Base-by-base conservation (phyloP, 1,284 basidiomycete species). In the Amylostereum areolatum region DNA sequence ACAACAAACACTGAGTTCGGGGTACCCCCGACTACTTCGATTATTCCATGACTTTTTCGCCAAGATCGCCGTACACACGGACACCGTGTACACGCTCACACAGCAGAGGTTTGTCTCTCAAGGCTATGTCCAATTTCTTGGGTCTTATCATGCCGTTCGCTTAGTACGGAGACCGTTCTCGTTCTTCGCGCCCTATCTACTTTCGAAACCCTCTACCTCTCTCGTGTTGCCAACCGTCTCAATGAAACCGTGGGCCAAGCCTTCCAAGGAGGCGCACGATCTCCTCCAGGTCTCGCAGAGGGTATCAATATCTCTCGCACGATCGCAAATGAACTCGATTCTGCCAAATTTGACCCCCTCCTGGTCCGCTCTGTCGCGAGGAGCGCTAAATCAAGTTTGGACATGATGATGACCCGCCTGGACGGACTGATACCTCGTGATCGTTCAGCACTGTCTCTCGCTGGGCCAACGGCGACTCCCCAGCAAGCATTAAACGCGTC, bases 31-130 rank as follows among this genome's bases (percentile, higher is more conserved):
- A 45, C 72, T 98, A 3, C 65, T 98, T 5, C 80, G 96, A 10
- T 74, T 97, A 9, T 94, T 98, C 66, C 94, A 98, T 49, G 92
- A 94, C 37, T 96, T 98, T 67, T 97, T 98, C 63, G 83, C 88
- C 18, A 94, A 94, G 65, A 94, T 97, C 45, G 83, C 92, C 1
- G 85, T 97, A 4, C 90, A 97, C 59, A 97, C 95, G 0, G 94
- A 97, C 63, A 96, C 95, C 0, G 73, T 89, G 3, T 98, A 98
- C 64, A 85, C 83, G 0, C 77, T 83, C 45, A 74, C 78, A 5
- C 78, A 88, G 46, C 95, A 97, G 68, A 94, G 90, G 91, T 90
- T 4, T 10, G 34, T 43, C 24, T 42, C 44, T 30, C 43, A 8
- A 18, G 45, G 33, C 45, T 43, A 48, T 36, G 45, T 39, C 40